Percentiles rank a stretch among this genome's conserved stretches.
Conservation (phyloP, 768 basidiomycete species). For the Antrodiella citrinella region DNA sequence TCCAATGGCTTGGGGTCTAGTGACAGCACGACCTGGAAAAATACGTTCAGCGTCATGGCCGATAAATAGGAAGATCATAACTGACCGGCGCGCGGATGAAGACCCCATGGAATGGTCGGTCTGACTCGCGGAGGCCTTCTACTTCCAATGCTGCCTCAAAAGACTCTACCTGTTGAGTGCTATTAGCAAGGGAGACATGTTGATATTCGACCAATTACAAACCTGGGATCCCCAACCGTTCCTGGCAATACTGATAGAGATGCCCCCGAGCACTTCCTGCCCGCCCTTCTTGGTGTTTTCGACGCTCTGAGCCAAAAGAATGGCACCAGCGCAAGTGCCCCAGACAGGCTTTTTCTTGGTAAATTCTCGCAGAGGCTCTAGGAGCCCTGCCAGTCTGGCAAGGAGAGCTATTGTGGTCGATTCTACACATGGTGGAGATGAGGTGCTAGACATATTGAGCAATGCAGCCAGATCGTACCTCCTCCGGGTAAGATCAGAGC, state of each 20-base stretch:
- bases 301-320: slow-evolving; percentile 68
- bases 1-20: slow-evolving; percentile 39
- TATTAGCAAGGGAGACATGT: background rate
- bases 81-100: slow-evolving; percentile 87
- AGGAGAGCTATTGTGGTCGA: slow-evolving; percentile 87
- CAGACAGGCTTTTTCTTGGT: slow-evolving; percentile 71
- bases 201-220: slow-evolving; percentile 9
- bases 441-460: background rate
- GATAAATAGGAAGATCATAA: slow-evolving; percentile 21
- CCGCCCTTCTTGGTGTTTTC: slow-evolving; percentile 80
- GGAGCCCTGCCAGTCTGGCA: slow-evolving; percentile 62
- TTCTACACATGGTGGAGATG: slow-evolving; percentile 37
- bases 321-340: slow-evolving; percentile 96
- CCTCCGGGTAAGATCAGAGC: slow-evolving; percentile 93
- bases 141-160: slow-evolving; percentile 77
- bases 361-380: slow-evolving; percentile 74
- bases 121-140: slow-evolving; percentile 49
- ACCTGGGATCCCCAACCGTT: slow-evolving; percentile 97
- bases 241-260: slow-evolving; percentile 71
- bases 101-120: slow-evolving; percentile 64
- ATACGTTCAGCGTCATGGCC: slow-evolving; percentile 2
- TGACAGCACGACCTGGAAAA: slow-evolving; percentile 51
- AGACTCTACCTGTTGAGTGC: slow-evolving; percentile 80
- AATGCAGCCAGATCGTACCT: slow-evolving; percentile 31
- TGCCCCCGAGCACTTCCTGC: slow-evolving; percentile 77